Percentiles rank a stretch among this genome's conserved stretches.
phyloP scores from a whole-genome alignment of 2,329 filamentous ascomycete species.

The Calycina herbarum region DNA sequence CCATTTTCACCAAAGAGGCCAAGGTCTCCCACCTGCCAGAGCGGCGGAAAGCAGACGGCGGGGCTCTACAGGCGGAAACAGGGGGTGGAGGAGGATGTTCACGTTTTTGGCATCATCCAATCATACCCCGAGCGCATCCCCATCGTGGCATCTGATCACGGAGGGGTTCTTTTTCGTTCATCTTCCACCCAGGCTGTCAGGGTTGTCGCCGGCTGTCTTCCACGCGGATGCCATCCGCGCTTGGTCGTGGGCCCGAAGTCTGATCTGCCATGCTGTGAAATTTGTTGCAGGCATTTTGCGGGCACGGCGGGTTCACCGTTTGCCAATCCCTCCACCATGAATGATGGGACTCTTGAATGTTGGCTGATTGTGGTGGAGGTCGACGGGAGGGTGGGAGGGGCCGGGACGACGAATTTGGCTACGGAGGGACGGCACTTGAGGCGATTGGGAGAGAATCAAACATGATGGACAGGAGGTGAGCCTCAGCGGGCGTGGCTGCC shows the following conservation, averaged over 20 bases:
- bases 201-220: slow-evolving; percentile 1
- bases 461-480: not conserved
- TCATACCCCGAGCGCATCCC: slow-evolving; percentile 1
- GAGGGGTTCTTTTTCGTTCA: slow-evolving; percentile 1
- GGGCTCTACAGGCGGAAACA: slow-evolving; percentile 2
- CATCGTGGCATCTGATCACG: not conserved
- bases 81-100: slow-evolving; percentile 1
- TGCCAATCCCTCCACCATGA: slow-evolving; percentile 1
- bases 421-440: slow-evolving; percentile 6
- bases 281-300: not conserved
- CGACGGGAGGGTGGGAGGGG: slow-evolving; percentile 6
- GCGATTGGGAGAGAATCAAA: slow-evolving; percentile 3
- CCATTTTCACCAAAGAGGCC: slow-evolving; percentile 3
- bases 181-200: not conserved
- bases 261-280: slow-evolving; percentile 10
- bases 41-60: not conserved
- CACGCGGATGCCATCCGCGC: slow-evolving; percentile 9
- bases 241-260: slow-evolving; percentile 1
- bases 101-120: slow-evolving; percentile 2
- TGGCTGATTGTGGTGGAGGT: slow-evolving; percentile 6
- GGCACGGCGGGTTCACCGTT: slow-evolving; percentile 5
- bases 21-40: slow-evolving; percentile 3
- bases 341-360: slow-evolving; percentile 2
- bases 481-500: not conserved
- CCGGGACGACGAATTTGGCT: slow-evolving; percentile 2